Evolutionary conservation across 331 rosid species (phyloP), one percentile per base, ranked within the genome.

Genomic region (Rhamnella rubrinervis): DNA sequence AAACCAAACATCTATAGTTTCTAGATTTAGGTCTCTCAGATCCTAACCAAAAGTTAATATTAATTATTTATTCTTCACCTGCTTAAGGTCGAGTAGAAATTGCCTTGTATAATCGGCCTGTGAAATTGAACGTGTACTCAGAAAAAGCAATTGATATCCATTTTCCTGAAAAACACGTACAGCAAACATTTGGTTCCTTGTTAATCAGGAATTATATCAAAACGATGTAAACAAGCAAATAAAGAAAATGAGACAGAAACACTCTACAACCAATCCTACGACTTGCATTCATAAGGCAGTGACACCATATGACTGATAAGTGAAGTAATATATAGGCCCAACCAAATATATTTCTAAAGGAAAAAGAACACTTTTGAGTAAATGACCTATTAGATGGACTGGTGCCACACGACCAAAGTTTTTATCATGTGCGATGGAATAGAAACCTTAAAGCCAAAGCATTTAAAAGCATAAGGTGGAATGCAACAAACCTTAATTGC

Each of bases 361-460:
- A 26, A 28, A 18, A 51, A 21, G 68, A 19, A 15, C 25, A 67
- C 53, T 61, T 35, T 8, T 23, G 23, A 23, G 23, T 20, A 23
- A 23, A 23, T 23, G 23, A 23, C 23, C 23, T 23, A 23, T 23
- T 23, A 23, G 23, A 26, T 63, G 71, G 71, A 67, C 77, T 59
- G 55, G 99, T 76, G 23, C 23, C 23, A 23, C 23, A 23, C 23
- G 23, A 23, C 23, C 23, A 23, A 23, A 23, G 23, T 23, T 23
- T 23, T 23, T 23, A 23, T 23, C 23, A 23, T 23, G 23, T 23
- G 23, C 23, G 23, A 23, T 23, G 23, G 23, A 23, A 23, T 23
- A 23, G 23, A 23, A 23, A 23, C 23, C 23, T 23, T 23, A 23
- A 23, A 23, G 23, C 23, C 23, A 23, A 23, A 23, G 23, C 23